Base-by-base conservation (phyloP, 2,329 filamentous ascomycete species). In the Metarhizium guizhouense region DNA sequence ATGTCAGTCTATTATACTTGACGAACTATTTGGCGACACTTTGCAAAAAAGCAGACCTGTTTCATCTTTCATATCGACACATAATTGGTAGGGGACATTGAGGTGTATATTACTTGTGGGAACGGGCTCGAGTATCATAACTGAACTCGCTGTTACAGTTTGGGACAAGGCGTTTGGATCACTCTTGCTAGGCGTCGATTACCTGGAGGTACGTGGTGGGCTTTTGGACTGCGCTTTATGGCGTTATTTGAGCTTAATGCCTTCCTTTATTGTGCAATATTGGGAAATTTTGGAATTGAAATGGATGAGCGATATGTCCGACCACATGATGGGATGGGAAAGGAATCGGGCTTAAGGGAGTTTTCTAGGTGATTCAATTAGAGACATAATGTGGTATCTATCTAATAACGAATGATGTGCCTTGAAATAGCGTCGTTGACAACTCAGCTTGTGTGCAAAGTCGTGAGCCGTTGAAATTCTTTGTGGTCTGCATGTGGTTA, bases 111-210 rank as follows among this genome's bases (percentile, higher is more conserved):
- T 18, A 47, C 18, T 48, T 48, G n/a, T 38, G 34, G 38, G 38
- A 14, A 8, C 34, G 55, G 47, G n/a, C n/a, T 52, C 42, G 43
- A 53, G n/a, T 53, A 16, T 25, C 10, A 13, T 30, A 32, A 29
- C 32, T 11, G n/a, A 40, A 34, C 40, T 38, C 32, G 29, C 40
- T 45, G 40, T 54, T 51, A 51, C 4, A 52, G 48, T 16, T 42
- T 53, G 50, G 52, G 50, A 54, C 49, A 47, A 47, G 56, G 56
- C 54, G 56, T 57, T 56, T 54, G 53, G 51, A 57, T 51, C 20
- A 57, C 47, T 55, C 55, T 42, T 53, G 51, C 51, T 43, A 13
- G 54, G 53, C 54, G 51, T 51, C 50, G 40, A 42, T 29, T 47
- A 47, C 40, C 40, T 3, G 25, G 16, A 43, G 51, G 34, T n/a